phyloP scores from a whole-genome alignment of 768 basidiomycete genomes.

The Auriscalpium vulgare region DNA sequence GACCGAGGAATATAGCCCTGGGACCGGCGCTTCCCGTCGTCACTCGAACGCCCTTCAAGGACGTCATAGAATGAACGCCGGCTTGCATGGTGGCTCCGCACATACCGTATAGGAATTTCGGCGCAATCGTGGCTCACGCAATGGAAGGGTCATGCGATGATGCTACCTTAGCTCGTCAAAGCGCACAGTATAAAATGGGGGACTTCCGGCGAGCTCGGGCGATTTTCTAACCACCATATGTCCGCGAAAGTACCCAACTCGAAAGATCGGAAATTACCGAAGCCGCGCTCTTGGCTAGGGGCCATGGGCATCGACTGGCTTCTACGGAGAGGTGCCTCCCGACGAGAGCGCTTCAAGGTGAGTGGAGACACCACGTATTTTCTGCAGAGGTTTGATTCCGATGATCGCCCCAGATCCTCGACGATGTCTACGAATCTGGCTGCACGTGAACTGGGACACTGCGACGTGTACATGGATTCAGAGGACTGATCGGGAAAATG shows the following conservation, averaged over 20 bases:
- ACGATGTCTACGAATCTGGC: slow-evolving; percentile 31
- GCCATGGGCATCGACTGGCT: slow-evolving; percentile 48
- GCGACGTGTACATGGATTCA: slow-evolving; percentile 31
- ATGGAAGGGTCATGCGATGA: too few species aligned
- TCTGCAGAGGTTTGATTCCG: neutral
- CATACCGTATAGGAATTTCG: too few species aligned
- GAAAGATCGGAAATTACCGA: slow-evolving; percentile 36
- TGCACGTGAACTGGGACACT: slow-evolving; percentile 42
- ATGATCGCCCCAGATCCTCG: slow-evolving; percentile 30
- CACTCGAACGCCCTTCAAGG: too few species aligned
- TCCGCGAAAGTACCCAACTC: slow-evolving; percentile 23
- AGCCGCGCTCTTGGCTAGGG: slow-evolving; percentile 52
- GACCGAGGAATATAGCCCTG: slow-evolving; percentile 31
- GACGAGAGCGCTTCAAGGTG: slow-evolving; percentile 57
- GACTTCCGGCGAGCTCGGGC: too few species aligned
- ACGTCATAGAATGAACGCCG: too few species aligned
- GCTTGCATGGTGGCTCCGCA: too few species aligned
- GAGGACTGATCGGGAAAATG: slow-evolving; percentile 44
- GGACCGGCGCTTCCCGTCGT: slow-evolving; percentile 47
- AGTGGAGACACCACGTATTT: neutral
- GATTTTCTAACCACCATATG: neutral
- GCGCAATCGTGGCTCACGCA: too few species aligned
- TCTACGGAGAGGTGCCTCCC: slow-evolving; percentile 34
- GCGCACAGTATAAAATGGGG: too few species aligned
- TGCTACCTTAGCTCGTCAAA: too few species aligned